Conservation (phyloP, 768 basidiomycete genomes). For the Chalciporus piperatus region DNA sequence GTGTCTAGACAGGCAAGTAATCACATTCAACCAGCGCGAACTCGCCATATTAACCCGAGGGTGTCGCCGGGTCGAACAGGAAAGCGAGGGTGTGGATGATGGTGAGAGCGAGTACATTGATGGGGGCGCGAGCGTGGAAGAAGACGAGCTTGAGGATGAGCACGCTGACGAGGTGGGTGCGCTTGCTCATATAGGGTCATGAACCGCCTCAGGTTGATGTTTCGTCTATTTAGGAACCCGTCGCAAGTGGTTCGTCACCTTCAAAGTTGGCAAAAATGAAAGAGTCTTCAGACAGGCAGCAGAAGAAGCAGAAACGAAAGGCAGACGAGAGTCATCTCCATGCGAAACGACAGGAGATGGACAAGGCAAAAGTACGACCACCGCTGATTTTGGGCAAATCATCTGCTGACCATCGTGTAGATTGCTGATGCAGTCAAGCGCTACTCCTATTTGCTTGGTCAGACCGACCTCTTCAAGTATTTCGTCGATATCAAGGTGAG, state of each 20-base stretch:
- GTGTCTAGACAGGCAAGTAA: conserved; percentile 76
- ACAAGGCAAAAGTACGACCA: conserved; percentile 74
- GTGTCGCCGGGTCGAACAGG: conserved; percentile 35
- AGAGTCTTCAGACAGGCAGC: conserved; percentile 37
- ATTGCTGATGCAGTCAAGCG: conserved; percentile 92
- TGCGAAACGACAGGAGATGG: conserved; percentile 76
- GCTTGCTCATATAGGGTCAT: conserved; percentile 1
- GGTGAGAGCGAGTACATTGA: conserved; percentile 68
- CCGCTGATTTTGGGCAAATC: not conserved
- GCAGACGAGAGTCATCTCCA: conserved; percentile 69
- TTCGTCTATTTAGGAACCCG: conserved; percentile 14
- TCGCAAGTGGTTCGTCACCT: conserved; percentile 25
- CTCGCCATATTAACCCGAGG: conserved; percentile 5
- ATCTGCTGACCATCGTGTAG: conserved; percentile 39
- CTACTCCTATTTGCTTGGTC: conserved; percentile 95
- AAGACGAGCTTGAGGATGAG: conserved; percentile 63
- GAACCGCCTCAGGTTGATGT: conserved; percentile 1
- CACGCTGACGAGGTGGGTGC: conserved; percentile 36
- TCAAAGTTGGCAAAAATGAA: conserved; percentile 36
- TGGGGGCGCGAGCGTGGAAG: conserved; percentile 51
- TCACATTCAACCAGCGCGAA: not conserved
- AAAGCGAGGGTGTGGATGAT: conserved; percentile 69
- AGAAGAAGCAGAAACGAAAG: conserved; percentile 56
- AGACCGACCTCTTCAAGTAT: conserved; percentile 97
- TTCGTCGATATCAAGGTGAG: conserved; percentile 94